These are phyloP conservation scores for Benincasa hispida DNA, from an alignment of 306 rosid species.

Conservation along the genomic window DNA sequence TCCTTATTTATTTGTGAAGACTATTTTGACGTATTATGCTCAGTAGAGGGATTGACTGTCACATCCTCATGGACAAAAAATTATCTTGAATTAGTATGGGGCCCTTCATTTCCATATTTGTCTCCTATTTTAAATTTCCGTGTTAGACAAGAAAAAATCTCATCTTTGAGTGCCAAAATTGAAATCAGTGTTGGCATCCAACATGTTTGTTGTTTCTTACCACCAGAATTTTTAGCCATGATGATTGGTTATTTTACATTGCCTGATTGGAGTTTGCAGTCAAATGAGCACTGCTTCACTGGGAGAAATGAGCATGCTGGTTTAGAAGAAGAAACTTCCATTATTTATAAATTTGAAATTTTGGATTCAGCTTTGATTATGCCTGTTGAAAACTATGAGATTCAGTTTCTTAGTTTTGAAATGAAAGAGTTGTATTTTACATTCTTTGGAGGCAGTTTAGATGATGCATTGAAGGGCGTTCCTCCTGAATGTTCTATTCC, in stretches of 20 bases:
- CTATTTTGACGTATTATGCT: constrained; percentile 43
- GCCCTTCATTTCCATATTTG: constrained; percentile 47
- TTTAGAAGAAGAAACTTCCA: constrained; percentile 26
- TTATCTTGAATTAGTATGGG: constrained; percentile 66
- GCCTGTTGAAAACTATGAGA: constrained; percentile 55
- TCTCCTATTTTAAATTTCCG: constrained; percentile 77
- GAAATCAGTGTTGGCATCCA: constrained; percentile 63
- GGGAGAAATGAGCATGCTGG: constrained; percentile 20
- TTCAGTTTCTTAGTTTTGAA: constrained; percentile 55
- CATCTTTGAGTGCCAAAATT: constrained; percentile 24
- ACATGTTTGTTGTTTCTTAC: constrained; percentile 79
- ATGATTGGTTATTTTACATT: constrained; percentile 73
- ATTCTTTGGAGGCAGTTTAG: constrained; percentile 33
- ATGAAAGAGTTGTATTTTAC: constrained; percentile 48
- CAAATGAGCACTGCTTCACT: constrained; percentile 18
- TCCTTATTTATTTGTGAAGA: constrained; percentile 42
- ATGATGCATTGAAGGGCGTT: constrained; percentile 32
- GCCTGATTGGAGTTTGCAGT: constrained; percentile 62
- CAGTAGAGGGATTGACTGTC: constrained; percentile 63
- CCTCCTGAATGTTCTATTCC: constrained; percentile 46
- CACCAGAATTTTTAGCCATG: constrained; percentile 77
- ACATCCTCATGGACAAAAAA: constrained; percentile 47
- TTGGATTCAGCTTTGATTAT: constrained; percentile 60
- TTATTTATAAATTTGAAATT: constrained; percentile 63
- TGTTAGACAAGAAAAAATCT: constrained; percentile 30